phyloP scores from a whole-genome alignment of 2,329 filamentous ascomycete species.

The Elsinoe batatas region DNA sequence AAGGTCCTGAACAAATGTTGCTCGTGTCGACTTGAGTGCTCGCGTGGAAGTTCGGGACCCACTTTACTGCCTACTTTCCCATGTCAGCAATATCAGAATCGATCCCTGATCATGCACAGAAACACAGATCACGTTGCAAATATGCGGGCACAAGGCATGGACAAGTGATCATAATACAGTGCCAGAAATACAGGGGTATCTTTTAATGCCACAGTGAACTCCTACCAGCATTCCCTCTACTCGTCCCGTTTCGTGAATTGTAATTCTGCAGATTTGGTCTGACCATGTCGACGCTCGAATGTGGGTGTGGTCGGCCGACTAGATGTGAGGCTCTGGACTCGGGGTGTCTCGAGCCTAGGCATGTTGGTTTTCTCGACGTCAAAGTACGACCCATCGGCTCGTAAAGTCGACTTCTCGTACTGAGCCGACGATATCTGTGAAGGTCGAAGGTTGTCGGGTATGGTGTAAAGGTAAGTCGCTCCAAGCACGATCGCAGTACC shows the following conservation, averaged over 20 bases:
- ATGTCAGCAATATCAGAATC: no score
- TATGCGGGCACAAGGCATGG: no score
- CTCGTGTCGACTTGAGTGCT: no score
- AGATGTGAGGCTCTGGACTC: conserved; percentile 42
- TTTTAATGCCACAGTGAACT: not conserved
- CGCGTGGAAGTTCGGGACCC: no score
- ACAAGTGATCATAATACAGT: not conserved
- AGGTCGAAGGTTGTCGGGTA: conserved; percentile 51
- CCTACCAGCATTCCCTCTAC: conserved; percentile 16
- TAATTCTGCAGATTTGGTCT: conserved; percentile 21
- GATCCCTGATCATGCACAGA: no score
- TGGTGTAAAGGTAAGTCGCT: conserved; percentile 78
- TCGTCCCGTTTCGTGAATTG: conserved; percentile 29
- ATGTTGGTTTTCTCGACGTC: conserved; percentile 21
- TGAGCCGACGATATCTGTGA: conserved; percentile 58
- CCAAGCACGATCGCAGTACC: conserved; percentile 70
- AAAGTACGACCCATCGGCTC: conserved; percentile 30
- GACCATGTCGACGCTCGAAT: conserved; percentile 22
- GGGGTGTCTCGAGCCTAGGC: conserved; percentile 25
- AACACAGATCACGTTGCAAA: not conserved
- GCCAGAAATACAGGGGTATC: conserved; percentile 10
- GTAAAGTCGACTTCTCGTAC: conserved; percentile 64
- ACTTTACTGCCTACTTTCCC: no score
- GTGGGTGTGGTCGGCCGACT: conserved; percentile 33
- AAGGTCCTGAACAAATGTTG: no score